These are phyloP conservation scores for Pulicaria dysenterica DNA, from an alignment of 129 eudicot species.

Conservation along the genomic window DNA sequence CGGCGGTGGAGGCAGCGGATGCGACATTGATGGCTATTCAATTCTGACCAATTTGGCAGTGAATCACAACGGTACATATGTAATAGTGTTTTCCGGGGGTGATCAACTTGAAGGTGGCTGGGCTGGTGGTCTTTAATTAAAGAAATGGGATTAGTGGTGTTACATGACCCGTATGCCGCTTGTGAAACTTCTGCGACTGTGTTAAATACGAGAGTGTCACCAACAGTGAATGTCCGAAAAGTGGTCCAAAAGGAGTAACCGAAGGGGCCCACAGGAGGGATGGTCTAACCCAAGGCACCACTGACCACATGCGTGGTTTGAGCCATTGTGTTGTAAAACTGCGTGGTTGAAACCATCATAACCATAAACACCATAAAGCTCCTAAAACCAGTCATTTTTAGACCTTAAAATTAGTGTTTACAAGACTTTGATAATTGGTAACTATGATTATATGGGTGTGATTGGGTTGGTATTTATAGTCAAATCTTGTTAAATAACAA, in stretches of 20 bases:
- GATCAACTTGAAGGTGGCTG: constrained; percentile 41
- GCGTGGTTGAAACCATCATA: constrained; percentile 32
- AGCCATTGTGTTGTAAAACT: constrained; percentile 28
- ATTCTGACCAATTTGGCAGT: constrained; percentile 54
- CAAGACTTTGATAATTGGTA: too few relatives aligned
- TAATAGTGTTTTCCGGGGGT: constrained; percentile 47
- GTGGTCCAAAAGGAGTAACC: constrained; percentile 26
- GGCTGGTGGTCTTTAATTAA: constrained; percentile 41
- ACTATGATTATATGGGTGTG: too few relatives aligned
- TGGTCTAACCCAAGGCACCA: constrained; percentile 46
- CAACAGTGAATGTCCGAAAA: constrained; percentile 28
- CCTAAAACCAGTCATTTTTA: constrained; percentile 15
- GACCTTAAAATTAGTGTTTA: too few relatives aligned
- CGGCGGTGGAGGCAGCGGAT: not conserved
- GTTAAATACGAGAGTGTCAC: constrained; percentile 30
- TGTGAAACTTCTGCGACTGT: constrained; percentile 30
- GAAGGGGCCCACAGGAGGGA: constrained; percentile 19
- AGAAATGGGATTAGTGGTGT: constrained; percentile 20
- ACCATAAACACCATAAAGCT: constrained; percentile 22
- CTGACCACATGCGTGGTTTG: constrained; percentile 59
- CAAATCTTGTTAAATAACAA: too few relatives aligned
- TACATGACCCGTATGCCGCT: constrained; percentile 30
- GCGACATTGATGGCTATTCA: constrained; percentile 54
- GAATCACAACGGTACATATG: constrained; percentile 48
- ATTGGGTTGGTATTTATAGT: too few relatives aligned